These are phyloP conservation scores for Fragaria vesca DNA, from an alignment of 306 rosid species.

Conservation along the genomic window DNA sequence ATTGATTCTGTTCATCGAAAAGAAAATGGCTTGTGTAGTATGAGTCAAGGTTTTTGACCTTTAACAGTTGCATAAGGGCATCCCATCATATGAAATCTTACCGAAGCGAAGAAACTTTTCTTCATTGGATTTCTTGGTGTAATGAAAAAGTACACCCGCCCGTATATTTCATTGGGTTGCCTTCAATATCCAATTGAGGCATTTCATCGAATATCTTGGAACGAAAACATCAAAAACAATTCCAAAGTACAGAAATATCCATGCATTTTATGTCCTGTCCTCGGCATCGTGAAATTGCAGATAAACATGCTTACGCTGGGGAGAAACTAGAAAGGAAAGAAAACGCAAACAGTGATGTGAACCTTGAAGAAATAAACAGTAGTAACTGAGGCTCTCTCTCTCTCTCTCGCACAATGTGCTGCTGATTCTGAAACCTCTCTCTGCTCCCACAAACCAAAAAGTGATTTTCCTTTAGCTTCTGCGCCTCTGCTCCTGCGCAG, in stretches of 20 bases:
- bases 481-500: slow-evolving; percentile 1
- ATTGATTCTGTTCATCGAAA: not conserved
- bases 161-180: no score
- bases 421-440: not conserved
- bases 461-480: not conserved
- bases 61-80: not conserved
- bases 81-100: not conserved
- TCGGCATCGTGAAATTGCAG: not conserved
- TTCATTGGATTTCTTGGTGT: not conserved
- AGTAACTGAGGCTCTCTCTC: not conserved
- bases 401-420: not conserved
- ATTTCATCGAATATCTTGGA: not conserved
- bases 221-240: not conserved
- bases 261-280: not conserved
- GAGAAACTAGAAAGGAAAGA: not conserved
- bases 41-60: not conserved
- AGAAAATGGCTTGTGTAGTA: not conserved
- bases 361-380: not conserved
- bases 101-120: no score
- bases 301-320: not conserved
- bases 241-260: not conserved
- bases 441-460: not conserved
- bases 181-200: not conserved
- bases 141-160: not conserved
- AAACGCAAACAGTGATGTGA: not conserved